A percentile compares a stretch with the other conserved stretches of the same genome.
These are phyloP conservation scores for Pseudopyrenochaeta lycopersici DNA, from an alignment of 2,329 filamentous ascomycete genomes.

Conservation along the genomic window DNA sequence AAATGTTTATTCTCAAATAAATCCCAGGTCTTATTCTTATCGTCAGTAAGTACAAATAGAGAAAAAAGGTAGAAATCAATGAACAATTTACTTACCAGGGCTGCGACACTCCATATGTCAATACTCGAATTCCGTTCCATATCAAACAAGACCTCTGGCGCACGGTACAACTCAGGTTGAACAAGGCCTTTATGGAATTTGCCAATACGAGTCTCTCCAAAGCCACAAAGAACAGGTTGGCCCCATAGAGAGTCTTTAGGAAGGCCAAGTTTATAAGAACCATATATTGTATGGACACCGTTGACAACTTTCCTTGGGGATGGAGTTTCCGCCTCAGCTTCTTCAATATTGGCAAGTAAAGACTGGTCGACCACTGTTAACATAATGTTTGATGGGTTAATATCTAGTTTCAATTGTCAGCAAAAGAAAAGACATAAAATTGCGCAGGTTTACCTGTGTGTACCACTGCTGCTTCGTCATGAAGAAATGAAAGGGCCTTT, in stretches of 20 bases:
- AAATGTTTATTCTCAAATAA: slow-evolving; percentile 48
- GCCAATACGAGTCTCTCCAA: slow-evolving; percentile 47
- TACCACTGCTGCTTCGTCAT: slow-evolving; percentile 56
- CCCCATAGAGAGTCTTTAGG: slow-evolving; percentile 37
- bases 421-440: slow-evolving; percentile 13
- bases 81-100: slow-evolving; percentile 42
- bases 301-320: slow-evolving; percentile 50
- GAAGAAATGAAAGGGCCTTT: slow-evolving; percentile 55
- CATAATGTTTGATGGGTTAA: slow-evolving; percentile 56
- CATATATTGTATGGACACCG: slow-evolving; percentile 27
- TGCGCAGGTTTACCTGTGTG: slow-evolving; percentile 53
- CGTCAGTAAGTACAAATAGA: too few species aligned
- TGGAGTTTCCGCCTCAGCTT: slow-evolving; percentile 49
- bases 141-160: slow-evolving; percentile 52
- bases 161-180: slow-evolving; percentile 52
- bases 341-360: slow-evolving; percentile 49
- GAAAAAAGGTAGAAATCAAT: slow-evolving; percentile 20
- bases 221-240: slow-evolving; percentile 49
- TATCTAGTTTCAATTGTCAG: slow-evolving; percentile 48
- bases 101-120: slow-evolving; percentile 53
- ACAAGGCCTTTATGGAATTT: slow-evolving; percentile 39
- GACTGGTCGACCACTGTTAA: slow-evolving; percentile 47
- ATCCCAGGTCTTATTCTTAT: slow-evolving; percentile 49
- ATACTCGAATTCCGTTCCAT: slow-evolving; percentile 49
- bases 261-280: slow-evolving; percentile 41